Evolutionary conservation across 768 basidiomycete species (phyloP), one percentile per base, ranked within the genome.

Genomic region (Lactarius akahatsu): DNA sequence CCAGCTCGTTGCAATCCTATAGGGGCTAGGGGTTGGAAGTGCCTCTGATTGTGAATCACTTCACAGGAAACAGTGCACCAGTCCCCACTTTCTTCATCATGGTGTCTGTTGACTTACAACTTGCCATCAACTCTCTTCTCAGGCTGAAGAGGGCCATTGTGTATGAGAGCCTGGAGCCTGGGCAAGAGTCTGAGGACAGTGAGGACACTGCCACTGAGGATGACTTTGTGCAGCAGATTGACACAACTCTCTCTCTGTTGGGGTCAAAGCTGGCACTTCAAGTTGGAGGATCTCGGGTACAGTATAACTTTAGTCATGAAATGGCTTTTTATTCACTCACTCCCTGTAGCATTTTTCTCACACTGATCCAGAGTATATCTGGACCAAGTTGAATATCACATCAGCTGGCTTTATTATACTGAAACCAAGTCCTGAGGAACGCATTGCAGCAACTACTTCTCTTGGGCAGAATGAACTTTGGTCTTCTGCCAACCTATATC

Each of bases 401-500:
- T 34, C 2, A 4, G 9, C 32, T 57, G 55, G 55, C 55, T n/a
- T 57, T n/a, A 34, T 57, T 57, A 15, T n/a, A 10, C 55, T 57
- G 32, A 57, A 57, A 20, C 16, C 55, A 26, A 57, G 28, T 57
- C 20, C 20, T 5, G 8, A 36, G 32, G 55, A 57, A 9, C 55
- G 10, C 32, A 34, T 57, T 20, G 32, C 18, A 34, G 32, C 32
- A 34, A 57, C 55, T 34, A 20, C 30, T 9, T 56, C 55, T 15
- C 55, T 56, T 20, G 55, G 55, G 20, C 55, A 56, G 30, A 56
- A 34, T 20, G n/a, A 56, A 56, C 55, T 56, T 32, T 56, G 55
- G 55, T 57, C 56, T n/a, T 57, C 56, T 13, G 34, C 34, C 20
- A 57, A 57, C 8, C 34, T 57, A 11, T 4, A 57, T 57, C 56